A percentile compares a stretch with the other conserved stretches of the same genome.
Conservation (phyloP, 345 rosid species). For the Citrus hindsii region DNA sequence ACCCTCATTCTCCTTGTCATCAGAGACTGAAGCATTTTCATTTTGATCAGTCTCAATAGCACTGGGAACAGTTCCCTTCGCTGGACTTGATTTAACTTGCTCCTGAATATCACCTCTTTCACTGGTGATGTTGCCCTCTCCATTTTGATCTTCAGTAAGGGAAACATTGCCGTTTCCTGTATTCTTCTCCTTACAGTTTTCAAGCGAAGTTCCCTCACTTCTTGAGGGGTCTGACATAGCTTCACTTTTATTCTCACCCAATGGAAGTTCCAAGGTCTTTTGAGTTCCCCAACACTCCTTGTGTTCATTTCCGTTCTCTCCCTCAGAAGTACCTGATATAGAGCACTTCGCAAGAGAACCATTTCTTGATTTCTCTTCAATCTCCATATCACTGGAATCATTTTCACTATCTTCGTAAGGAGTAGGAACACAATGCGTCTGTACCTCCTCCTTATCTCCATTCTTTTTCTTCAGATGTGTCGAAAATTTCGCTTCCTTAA, state of each 20-base stretch:
- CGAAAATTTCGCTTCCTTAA: slow-evolving; percentile 26
- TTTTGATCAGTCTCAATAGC: slow-evolving; percentile 19
- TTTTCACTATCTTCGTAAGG: slow-evolving; percentile 23
- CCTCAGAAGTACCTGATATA: background rate
- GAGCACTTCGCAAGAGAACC: slow-evolving; percentile 22
- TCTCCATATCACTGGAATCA: slow-evolving; percentile 30
- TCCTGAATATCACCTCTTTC: slow-evolving; percentile 14
- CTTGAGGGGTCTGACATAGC: slow-evolving; percentile 7
- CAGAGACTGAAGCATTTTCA: slow-evolving; percentile 19
- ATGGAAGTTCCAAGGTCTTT: background rate
- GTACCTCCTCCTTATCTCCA: slow-evolving; percentile 16
- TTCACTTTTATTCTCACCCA: slow-evolving; percentile 22
- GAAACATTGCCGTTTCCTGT: background rate
- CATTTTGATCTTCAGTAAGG: background rate
- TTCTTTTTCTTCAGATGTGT: slow-evolving; percentile 35
- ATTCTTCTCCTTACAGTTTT: slow-evolving; percentile 4
- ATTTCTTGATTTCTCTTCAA: slow-evolving; percentile 31
- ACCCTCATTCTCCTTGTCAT: slow-evolving; percentile 22
- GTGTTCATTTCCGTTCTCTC: slow-evolving; percentile 11
- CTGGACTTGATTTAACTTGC: slow-evolving; percentile 3
- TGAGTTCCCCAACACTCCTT: background rate
- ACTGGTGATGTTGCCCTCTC: background rate
- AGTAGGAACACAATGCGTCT: slow-evolving; percentile 9
- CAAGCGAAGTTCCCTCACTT: slow-evolving; percentile 2
- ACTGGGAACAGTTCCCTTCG: slow-evolving; percentile 2